Evolutionary conservation across 352 stramenopile genomes (phyloP).

Genomic region (Phytophthora colocasiae): DNA sequence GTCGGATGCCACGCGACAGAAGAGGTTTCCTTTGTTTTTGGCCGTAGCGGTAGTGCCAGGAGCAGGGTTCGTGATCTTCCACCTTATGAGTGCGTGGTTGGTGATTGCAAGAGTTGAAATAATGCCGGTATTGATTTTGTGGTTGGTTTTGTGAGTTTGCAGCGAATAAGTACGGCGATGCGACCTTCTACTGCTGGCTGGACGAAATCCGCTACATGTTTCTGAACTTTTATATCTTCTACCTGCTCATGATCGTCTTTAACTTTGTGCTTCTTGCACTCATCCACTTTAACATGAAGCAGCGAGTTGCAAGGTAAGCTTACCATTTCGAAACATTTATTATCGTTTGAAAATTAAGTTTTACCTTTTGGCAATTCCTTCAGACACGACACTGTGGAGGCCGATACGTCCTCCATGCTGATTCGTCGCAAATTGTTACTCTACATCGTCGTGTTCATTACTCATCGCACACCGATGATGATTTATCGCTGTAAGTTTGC

Average conservation of each 20-base stretch:
- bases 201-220: conserved; percentile 71
- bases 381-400: conserved; percentile 70
- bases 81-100: conserved; percentile 50
- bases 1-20: conserved; percentile 68
- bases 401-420: conserved; percentile 69
- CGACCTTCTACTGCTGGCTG: conserved; percentile 88
- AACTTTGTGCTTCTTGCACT: conserved; percentile 73
- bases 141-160: conserved; percentile 7
- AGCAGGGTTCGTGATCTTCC: conserved; percentile 58
- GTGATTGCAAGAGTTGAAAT: not conserved
- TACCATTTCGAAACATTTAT: no score
- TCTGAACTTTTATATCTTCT: conserved; percentile 81
- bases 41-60: conserved; percentile 60
- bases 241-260: conserved; percentile 71
- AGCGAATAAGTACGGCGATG: conserved; percentile 74
- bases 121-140: not conserved
- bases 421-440: conserved; percentile 76
- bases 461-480: conserved; percentile 75
- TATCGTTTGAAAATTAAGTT: no score
- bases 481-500: conserved; percentile 64
- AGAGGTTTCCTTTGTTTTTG: conserved; percentile 65
- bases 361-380: conserved; percentile 6
- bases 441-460: conserved; percentile 77
- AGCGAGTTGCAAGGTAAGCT: conserved; percentile 56
- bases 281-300: conserved; percentile 73